Base-by-base conservation (phyloP, 2,329 filamentous ascomycete species). In the Verticillium nonalfalfae region DNA sequence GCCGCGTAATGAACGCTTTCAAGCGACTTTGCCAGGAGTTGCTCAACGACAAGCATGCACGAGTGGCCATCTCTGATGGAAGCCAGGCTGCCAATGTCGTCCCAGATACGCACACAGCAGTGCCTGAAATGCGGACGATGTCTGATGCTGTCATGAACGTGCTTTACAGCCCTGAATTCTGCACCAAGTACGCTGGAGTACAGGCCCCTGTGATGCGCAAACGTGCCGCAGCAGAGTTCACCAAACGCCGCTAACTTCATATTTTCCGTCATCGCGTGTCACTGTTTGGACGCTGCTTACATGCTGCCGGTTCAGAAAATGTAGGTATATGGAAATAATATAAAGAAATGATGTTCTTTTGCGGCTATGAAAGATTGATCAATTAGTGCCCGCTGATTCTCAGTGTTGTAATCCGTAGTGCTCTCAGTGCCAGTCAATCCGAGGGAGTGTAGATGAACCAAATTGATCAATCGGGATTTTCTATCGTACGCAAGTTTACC, bases 71-170 rank as follows among this genome's bases (percentile, higher is more conserved):
- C 18, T 21, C 18, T 9, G 18, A 10, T 26, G 15, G 10, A 26
- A 18, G 45, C 10, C 18, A 52, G 10, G 45, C 45, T 52, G n/a
- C 9, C 2, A 13, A 18, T 9, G 10, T 21, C 2, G 18, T 11
- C 18, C 18, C n/a, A 18, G 10, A n/a, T 10, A 31, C 45, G 7
- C 18, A 11, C 21, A 21, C 18, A 6, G 18, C n/a, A 10, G 58
- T 65, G 2, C 60, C 58, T 1, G 63, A 61, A 60, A 31, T 65
- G 40, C 58, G 63, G 26, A 21, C 18, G 15, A 36, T 64, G 3
- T 21, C 61, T 13, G 56, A 58, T 7, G 9, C 36, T 3, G 36
- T 64, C 15, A 35, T 54, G 5, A 36, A 58, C 26, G 34, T 40
- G 4, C 45, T 52, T 7, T 52, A 31, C 18, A 11, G 7, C 18